These are phyloP conservation scores for Penicillium sp. DNA, from an alignment of 2,329 filamentous ascomycete genomes.

Conservation along the genomic window DNA sequence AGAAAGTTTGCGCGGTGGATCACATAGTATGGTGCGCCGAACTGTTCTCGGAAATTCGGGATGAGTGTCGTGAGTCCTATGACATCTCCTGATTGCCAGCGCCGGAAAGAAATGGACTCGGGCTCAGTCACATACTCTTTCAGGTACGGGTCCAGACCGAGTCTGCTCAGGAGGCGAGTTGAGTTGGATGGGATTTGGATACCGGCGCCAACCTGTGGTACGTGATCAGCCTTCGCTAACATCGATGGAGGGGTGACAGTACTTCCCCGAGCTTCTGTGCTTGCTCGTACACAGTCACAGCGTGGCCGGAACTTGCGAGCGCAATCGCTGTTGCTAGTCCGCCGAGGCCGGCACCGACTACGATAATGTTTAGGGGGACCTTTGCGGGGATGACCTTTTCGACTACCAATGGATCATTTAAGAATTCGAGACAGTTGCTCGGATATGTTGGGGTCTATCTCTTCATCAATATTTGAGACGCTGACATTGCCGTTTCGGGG, in stretches of 20 bases:
- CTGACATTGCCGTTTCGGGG: background rate
- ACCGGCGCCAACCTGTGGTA: conserved; percentile 37
- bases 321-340: conserved; percentile 31
- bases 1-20: conserved; percentile 30
- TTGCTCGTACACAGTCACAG: conserved; percentile 30
- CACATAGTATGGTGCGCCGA: conserved; percentile 21
- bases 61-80: conserved; percentile 37
- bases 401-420: background rate
- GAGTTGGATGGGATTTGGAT: conserved; percentile 44
- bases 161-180: conserved; percentile 28
- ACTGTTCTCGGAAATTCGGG: conserved; percentile 31
- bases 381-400: background rate
- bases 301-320: conserved; percentile 23
- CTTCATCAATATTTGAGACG: background rate
- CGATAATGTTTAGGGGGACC: conserved; percentile 22
- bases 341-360: conserved; percentile 33
- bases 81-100: conserved; percentile 32
- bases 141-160: conserved; percentile 32
- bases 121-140: conserved; percentile 29
- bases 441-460: conserved; percentile 4
- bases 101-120: conserved; percentile 33
- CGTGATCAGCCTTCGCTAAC: background rate
- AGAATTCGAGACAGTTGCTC: conserved; percentile 2
- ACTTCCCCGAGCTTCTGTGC: conserved; percentile 41
- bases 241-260: background rate